A percentile compares a stretch with the other conserved stretches of the same genome.
Conservation (phyloP, 1,139 yeast species). For the Diutina catenulata region DNA sequence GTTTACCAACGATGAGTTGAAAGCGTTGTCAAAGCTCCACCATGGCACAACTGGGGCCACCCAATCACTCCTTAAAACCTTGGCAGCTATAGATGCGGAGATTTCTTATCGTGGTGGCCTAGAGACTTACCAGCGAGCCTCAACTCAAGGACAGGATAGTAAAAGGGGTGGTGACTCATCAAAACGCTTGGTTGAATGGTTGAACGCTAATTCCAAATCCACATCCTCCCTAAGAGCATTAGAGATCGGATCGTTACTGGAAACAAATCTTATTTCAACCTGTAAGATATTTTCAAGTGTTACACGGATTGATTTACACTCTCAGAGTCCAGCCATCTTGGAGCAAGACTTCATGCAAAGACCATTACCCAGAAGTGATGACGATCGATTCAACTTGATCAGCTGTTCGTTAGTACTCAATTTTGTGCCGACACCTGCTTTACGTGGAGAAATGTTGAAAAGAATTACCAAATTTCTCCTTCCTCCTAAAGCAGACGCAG, state of each 20-base stretch:
- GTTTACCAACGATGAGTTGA: constrained; percentile 4
- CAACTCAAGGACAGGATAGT: constrained; percentile 68
- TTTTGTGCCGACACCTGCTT: constrained; percentile 64
- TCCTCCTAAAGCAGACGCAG: constrained; percentile 15
- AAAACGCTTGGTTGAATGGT: constrained; percentile 60
- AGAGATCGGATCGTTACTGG: constrained; percentile 75
- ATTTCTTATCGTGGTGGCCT: constrained; percentile 56
- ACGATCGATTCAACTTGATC: constrained; percentile 47
- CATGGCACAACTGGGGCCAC: constrained; percentile 15
- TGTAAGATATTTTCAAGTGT: constrained; percentile 36
- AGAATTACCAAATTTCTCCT: constrained; percentile 48
- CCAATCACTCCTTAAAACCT: constrained; percentile 14
- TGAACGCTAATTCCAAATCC: constrained; percentile 13
- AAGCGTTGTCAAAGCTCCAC: constrained; percentile 9
- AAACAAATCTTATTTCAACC: constrained; percentile 57
- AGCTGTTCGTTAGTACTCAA: constrained; percentile 83
- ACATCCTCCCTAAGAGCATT: constrained; percentile 29
- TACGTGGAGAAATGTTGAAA: constrained; percentile 67
- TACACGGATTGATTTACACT: constrained; percentile 64
- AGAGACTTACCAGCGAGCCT: constrained; percentile 72
- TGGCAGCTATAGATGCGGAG: constrained; percentile 51
- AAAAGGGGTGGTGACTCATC: constrained; percentile 89
- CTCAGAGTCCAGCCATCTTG: constrained; percentile 59
- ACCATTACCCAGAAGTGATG: constrained; percentile 38
- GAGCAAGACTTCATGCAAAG: constrained; percentile 81